phyloP scores from a whole-genome alignment of 2,329 filamentous ascomycete genomes.

The Zasmidium cellare region DNA sequence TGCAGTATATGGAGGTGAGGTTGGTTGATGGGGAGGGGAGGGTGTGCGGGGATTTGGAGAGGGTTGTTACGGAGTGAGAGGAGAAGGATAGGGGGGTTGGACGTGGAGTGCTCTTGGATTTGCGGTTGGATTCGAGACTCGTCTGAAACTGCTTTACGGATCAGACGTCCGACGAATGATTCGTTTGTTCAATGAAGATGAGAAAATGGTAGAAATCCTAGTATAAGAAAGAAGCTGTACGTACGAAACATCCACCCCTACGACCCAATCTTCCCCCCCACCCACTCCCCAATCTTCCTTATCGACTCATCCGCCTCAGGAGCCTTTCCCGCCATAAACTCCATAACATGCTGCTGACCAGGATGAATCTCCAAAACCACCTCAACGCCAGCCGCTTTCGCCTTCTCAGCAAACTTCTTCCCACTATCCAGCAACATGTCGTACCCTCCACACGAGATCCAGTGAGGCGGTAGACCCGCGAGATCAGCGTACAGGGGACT shows the following conservation, averaged over 20 bases:
- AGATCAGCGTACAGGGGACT: conserved; percentile 27
- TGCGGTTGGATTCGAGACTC: too few relatives aligned
- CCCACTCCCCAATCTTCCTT: conserved; percentile 10
- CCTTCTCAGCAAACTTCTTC: conserved; percentile 50
- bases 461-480: conserved; percentile 45
- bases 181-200: too few relatives aligned
- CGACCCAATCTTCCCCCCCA: conserved; percentile 5
- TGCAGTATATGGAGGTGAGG: background rate
- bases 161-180: too few relatives aligned
- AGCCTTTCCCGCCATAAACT: conserved; percentile 30
- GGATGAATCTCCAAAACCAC: conserved; percentile 47
- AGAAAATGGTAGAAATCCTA: too few relatives aligned
- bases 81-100: too few relatives aligned
- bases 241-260: background rate
- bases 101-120: too few relatives aligned
- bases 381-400: conserved; percentile 47
- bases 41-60: background rate
- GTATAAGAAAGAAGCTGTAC: too few relatives aligned
- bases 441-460: conserved; percentile 53
- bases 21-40: background rate
- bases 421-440: conserved; percentile 56
- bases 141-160: too few relatives aligned
- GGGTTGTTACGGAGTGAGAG: background rate
- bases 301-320: conserved; percentile 22
- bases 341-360: conserved; percentile 44